Conservation (phyloP, 352 stramenopile genomes). For the Globisporangium mamillatum region DNA sequence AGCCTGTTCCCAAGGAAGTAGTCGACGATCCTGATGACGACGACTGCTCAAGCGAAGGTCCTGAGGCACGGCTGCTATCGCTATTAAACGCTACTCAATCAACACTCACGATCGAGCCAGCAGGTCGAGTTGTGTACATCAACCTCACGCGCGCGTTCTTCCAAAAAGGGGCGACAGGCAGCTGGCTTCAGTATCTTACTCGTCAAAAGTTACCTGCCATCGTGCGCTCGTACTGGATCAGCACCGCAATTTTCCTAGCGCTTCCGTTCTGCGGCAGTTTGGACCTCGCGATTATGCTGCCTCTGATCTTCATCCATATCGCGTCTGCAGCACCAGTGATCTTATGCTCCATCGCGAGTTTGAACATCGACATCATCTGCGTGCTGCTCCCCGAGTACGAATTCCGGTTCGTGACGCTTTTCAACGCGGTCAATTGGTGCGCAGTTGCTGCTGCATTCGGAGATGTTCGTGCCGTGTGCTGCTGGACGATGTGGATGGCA, state of each 20-base stretch:
- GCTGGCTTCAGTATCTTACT: slow-evolving; percentile 10
- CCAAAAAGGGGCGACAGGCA: neutral
- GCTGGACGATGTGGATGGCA: slow-evolving; percentile 25
- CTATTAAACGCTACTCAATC: slow-evolving; percentile 11
- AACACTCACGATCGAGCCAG: slow-evolving; percentile 9
- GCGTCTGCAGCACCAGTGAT: slow-evolving; percentile 21
- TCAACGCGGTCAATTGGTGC: slow-evolving; percentile 30
- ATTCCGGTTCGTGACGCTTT: slow-evolving; percentile 22
- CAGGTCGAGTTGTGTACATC: slow-evolving; percentile 10
- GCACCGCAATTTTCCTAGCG: slow-evolving; percentile 5
- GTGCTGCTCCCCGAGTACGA: slow-evolving; percentile 21
- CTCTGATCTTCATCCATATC: slow-evolving; percentile 2
- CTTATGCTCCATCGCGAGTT: slow-evolving; percentile 13
- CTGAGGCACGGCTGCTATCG: slow-evolving; percentile 10
- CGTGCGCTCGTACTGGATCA: slow-evolving; percentile 15
- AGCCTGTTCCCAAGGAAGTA: neutral
- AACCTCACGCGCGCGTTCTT: slow-evolving; percentile 6
- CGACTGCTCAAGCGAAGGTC: neutral
- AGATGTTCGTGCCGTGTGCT: slow-evolving; percentile 20
- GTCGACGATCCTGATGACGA: neutral
- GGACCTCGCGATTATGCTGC: neutral
- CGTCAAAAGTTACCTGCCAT: slow-evolving; percentile 1
- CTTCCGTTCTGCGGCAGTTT: slow-evolving; percentile 17
- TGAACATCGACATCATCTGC: slow-evolving; percentile 21
- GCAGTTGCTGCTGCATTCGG: slow-evolving; percentile 14